These are phyloP conservation scores for Harrya chromipes DNA, from an alignment of 768 basidiomycete species.

Conservation along the genomic window DNA sequence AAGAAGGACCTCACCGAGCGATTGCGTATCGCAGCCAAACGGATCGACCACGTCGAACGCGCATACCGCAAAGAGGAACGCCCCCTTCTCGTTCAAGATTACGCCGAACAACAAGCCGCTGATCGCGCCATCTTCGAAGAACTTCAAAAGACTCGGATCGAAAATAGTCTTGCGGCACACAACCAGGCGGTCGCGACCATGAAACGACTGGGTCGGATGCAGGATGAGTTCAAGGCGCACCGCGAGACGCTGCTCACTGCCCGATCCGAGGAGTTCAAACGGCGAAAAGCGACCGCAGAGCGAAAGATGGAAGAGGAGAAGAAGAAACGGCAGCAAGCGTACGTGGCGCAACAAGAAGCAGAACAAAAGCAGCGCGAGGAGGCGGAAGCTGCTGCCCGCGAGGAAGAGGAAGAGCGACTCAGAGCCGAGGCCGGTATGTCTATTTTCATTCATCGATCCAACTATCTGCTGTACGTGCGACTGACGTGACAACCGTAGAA, in stretches of 20 bases:
- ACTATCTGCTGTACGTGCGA: conserved; percentile 4
- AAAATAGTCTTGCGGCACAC: conserved; percentile 55
- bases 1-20: conserved; percentile 83
- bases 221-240: conserved; percentile 60
- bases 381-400: conserved; percentile 15
- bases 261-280: conserved; percentile 64
- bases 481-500: conserved; percentile 35
- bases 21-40: conserved; percentile 79
- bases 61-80: conserved; percentile 93
- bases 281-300: conserved; percentile 47
- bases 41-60: conserved; percentile 93
- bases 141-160: conserved; percentile 54
- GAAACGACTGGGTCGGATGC: conserved; percentile 67
- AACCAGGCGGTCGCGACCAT: conserved; percentile 71
- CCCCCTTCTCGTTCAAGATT: conserved; percentile 81
- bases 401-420: conserved; percentile 41
- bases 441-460: conserved; percentile 1
- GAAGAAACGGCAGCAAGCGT: conserved; percentile 57
- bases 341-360: conserved; percentile 57
- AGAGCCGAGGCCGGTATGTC: conserved; percentile 51
- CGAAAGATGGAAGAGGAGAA: conserved; percentile 85
- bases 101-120: conserved; percentile 75
- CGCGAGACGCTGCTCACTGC: conserved; percentile 52
- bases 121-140: conserved; percentile 71
- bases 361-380: conserved; percentile 36